These are phyloP conservation scores for Yamadazyma membranifaciens DNA, from an alignment of 1,139 yeast genomes.

Conservation along the genomic window DNA sequence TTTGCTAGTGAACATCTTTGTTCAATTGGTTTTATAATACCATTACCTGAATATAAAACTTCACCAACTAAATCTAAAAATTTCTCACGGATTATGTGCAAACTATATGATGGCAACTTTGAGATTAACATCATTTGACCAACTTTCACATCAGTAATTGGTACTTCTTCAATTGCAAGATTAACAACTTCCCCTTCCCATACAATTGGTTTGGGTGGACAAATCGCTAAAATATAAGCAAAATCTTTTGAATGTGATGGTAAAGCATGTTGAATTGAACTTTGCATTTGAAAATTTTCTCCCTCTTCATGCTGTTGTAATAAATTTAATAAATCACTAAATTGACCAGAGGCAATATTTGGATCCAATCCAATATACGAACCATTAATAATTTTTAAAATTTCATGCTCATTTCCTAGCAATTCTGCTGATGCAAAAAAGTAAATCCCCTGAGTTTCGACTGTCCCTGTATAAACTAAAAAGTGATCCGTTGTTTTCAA, in stretches of 20 bases:
- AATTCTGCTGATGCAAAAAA: slow-evolving; percentile 67
- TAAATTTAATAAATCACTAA: slow-evolving; percentile 30
- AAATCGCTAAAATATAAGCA: slow-evolving; percentile 70
- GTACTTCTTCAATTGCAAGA: slow-evolving; percentile 47
- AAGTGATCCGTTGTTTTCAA: slow-evolving; percentile 71
- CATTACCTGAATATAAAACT: slow-evolving; percentile 42
- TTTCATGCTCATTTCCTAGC: slow-evolving; percentile 42
- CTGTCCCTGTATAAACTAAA: slow-evolving; percentile 70
- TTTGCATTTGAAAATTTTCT: slow-evolving; percentile 16
- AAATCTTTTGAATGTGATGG: slow-evolving; percentile 31
- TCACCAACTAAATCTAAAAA: slow-evolving; percentile 56
- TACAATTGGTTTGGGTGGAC: slow-evolving; percentile 80
- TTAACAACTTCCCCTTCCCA: slow-evolving; percentile 86
- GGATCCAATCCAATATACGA: slow-evolving; percentile 42
- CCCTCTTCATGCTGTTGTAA: slow-evolving; percentile 19
- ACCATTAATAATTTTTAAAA: slow-evolving; percentile 43
- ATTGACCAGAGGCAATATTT: slow-evolving; percentile 23
- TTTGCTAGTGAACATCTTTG: slow-evolving; percentile 70
- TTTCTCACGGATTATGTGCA: slow-evolving; percentile 37
- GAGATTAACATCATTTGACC: slow-evolving; percentile 75
- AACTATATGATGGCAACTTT: slow-evolving; percentile 36
- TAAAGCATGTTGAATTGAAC: slow-evolving; percentile 16
- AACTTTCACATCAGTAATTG: slow-evolving; percentile 51
- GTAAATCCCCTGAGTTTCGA: slow-evolving; percentile 74
- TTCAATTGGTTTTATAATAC: slow-evolving; percentile 42